Evolutionary conservation across 805 yeast species (phyloP).

Genomic region (Zygotorulaspora danielsina): DNA sequence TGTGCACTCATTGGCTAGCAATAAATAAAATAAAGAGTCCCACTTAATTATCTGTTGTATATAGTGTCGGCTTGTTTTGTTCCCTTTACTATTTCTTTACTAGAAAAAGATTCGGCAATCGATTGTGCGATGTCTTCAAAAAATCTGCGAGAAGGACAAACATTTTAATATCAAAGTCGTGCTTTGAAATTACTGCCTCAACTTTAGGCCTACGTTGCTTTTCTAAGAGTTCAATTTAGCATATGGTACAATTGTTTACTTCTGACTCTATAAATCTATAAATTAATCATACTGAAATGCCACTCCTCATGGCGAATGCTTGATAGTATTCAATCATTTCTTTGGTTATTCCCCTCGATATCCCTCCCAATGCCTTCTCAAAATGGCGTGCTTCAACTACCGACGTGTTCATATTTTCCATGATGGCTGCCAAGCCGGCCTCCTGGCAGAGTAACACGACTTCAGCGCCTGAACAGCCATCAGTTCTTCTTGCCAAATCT

Average conservation of each 20-base stretch:
- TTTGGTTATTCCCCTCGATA: conserved; percentile 73
- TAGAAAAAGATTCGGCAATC: too few species aligned
- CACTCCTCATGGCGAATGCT: conserved; percentile 43
- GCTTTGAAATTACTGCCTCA: too few species aligned
- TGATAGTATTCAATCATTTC: conserved; percentile 79
- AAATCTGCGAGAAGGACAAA: too few species aligned
- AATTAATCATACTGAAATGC: conserved; percentile 28
- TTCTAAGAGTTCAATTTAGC: too few species aligned
- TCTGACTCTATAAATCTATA: neutral
- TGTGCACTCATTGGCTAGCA: conserved; percentile 18
- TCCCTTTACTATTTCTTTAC: too few species aligned
- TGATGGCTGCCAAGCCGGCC: conserved; percentile 91
- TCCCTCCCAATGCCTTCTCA: conserved; percentile 59
- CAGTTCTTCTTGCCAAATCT: conserved; percentile 58
- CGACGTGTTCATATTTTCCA: conserved; percentile 59
- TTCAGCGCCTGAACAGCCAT: conserved; percentile 97
- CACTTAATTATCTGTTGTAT: too few species aligned
- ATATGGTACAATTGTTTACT: too few species aligned
- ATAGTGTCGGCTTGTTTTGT: too few species aligned
- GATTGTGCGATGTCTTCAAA: too few species aligned
- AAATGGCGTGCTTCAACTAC: conserved; percentile 64
- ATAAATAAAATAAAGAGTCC: neutral
- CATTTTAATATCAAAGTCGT: too few species aligned
- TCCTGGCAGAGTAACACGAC: conserved; percentile 88
- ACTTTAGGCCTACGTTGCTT: too few species aligned